Conservation (phyloP, 192 early-diverging fungal species). For the Backusella sp. region DNA sequence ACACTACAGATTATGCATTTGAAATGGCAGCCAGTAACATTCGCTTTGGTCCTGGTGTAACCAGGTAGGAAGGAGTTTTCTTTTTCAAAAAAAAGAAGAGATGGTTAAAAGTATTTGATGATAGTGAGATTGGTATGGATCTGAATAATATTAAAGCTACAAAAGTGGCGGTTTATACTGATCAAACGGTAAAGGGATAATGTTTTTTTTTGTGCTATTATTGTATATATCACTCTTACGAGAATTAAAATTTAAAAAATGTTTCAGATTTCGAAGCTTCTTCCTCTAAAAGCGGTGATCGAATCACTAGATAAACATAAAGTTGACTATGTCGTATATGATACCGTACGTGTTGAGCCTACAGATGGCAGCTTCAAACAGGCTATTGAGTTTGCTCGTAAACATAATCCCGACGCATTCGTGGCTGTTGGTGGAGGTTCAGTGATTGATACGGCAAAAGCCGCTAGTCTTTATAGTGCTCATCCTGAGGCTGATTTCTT, state of each 20-base stretch:
- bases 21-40: constrained; percentile 91
- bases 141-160: constrained; percentile 73
- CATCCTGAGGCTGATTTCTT: constrained; percentile 82
- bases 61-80: constrained; percentile 38
- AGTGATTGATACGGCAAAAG: constrained; percentile 90
- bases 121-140: constrained; percentile 81
- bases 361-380: constrained; percentile 79
- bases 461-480: constrained; percentile 85
- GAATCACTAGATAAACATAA: constrained; percentile 69
- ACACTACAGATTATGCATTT: constrained; percentile 65
- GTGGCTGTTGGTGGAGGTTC: constrained; percentile 91
- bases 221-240: not conserved
- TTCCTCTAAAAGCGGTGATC: constrained; percentile 70
- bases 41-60: constrained; percentile 83
- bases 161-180: constrained; percentile 86
- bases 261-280: constrained; percentile 62
- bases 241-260: not conserved
- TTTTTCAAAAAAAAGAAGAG: not conserved
- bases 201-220: not conserved
- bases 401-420: constrained; percentile 78
- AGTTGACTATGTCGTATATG: constrained; percentile 73
- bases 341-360: constrained; percentile 83
- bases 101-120: not conserved
- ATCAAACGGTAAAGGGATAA: constrained; percentile 55
- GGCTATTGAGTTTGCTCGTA: constrained; percentile 78